These are phyloP conservation scores for Porodaedalea pini DNA, from an alignment of 1,284 basidiomycete species.

Conservation along the genomic window DNA sequence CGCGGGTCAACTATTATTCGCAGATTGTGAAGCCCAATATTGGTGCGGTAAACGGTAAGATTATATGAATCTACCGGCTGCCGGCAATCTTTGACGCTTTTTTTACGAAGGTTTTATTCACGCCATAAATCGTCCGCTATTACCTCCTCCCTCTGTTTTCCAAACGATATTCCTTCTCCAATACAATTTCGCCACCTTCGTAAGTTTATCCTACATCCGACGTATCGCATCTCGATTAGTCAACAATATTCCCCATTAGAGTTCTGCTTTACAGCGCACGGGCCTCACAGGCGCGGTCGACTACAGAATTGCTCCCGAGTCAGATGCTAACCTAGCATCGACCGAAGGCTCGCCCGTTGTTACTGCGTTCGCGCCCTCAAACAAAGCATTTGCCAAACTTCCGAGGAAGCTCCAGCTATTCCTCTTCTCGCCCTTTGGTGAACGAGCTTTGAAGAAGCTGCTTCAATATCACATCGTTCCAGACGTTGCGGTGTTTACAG, in stretches of 20 bases:
- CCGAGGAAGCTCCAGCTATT: constrained; percentile 54
- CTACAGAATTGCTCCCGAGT: constrained; percentile 38
- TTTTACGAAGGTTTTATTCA: constrained; percentile 49
- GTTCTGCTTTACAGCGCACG: constrained; percentile 56
- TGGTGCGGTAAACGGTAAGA: constrained; percentile 53
- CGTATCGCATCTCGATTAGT: constrained; percentile 1
- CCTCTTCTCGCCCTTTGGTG: constrained; percentile 69
- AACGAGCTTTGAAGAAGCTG: constrained; percentile 53
- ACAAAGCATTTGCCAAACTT: constrained; percentile 57
- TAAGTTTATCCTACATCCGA: constrained; percentile 29
- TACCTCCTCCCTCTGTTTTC: constrained; percentile 61
- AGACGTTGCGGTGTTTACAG: constrained; percentile 50
- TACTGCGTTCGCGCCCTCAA: constrained; percentile 65
- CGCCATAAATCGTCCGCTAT: constrained; percentile 54
- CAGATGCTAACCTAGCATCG: constrained; percentile 34
- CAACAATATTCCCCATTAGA: constrained; percentile 38
- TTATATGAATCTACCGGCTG: neutral
- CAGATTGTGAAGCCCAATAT: constrained; percentile 46
- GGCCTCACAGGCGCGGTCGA: constrained; percentile 47
- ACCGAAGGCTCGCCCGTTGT: constrained; percentile 49
- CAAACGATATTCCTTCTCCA: constrained; percentile 55
- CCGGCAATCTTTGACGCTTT: neutral
- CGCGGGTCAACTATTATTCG: constrained; percentile 55
- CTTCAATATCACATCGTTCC: constrained; percentile 68
- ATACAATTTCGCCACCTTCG: constrained; percentile 52